Base-by-base conservation (phyloP, 306 rosid species). In the Mucuna pruriens region DNA sequence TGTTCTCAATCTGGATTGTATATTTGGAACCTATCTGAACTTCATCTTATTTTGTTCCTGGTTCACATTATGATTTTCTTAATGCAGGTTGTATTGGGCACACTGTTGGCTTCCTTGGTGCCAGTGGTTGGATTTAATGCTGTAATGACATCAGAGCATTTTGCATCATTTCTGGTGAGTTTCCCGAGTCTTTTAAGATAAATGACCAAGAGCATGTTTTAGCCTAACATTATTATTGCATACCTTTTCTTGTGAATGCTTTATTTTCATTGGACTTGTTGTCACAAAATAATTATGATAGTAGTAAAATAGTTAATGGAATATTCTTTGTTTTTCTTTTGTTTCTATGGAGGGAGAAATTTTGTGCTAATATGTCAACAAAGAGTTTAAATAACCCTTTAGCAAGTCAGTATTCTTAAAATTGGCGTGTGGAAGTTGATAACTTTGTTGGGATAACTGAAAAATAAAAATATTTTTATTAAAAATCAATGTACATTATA, bases 111-210 rank as follows among this genome's bases (percentile, higher is more conserved):
- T 58, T 65, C 99, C 10, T 82, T 96, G 89, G 99, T 96, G 49
- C 99, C 99, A 7, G 99, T 96, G 33, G 99, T 96, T 82, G 99
- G 99, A 74, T 96, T 96, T 68, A 96, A 96, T 82, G 99, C 99
- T 36, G 97, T 96, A 49, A 88, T 96, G 95, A 96, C 99, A 61
- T 96, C 99, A 19, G 99, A 96, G 85, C 98, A 96, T 86, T 96
- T 96, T 87, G 98, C 94, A 33, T 96, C 99, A 44, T 96, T 96
- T 84, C 88, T 96, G 94, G 99, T 93, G 74, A 88, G 97, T 80
- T 58, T 55, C 51, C 19, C 48, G 54, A 29, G 16, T 33, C 67
- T 71, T 55, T 61, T 38, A 48, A 70, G 20, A 48, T 70, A 11
- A 68, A 36, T 42, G 7, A 16, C 80, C 23, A 65, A 31, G 22